Percentiles rank a stretch among this genome's conserved stretches.
phyloP scores from a whole-genome alignment of 495 filamentous ascomycete genomes.

The Stereocaulon alpinum region DNA sequence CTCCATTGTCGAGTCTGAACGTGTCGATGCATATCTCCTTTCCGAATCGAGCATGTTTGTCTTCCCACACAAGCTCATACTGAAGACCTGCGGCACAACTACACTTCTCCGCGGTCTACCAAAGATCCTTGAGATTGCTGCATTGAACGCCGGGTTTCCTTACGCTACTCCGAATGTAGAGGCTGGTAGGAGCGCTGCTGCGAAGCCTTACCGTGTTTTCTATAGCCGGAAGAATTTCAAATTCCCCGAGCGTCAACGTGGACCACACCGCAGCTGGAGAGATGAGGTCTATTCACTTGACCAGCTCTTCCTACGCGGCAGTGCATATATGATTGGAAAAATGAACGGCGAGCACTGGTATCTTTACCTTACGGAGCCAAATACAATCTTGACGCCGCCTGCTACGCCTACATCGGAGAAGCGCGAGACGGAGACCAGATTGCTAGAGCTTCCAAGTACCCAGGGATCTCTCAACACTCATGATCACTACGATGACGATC shows the following conservation, averaged over 20 bases:
- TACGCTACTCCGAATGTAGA: constrained; percentile 38
- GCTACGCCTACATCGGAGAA: constrained; percentile 64
- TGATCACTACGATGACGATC: constrained; percentile 34
- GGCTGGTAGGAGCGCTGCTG: constrained; percentile 54
- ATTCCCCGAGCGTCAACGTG: constrained; percentile 87
- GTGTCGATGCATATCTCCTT: constrained; percentile 93
- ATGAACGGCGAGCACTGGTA: constrained; percentile 99
- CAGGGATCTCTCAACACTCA: constrained; percentile 21
- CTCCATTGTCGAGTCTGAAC: constrained; percentile 86
- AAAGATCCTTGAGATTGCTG: constrained; percentile 83
- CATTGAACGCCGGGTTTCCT: constrained; percentile 77
- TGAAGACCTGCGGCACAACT: constrained; percentile 98
- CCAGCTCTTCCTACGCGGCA: constrained; percentile 78
- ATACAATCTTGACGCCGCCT: constrained; percentile 73
- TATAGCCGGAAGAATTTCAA: constrained; percentile 98
- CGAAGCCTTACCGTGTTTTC: constrained; percentile 90
- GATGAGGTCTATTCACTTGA: constrained; percentile 90
- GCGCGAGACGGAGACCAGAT: constrained; percentile 58
- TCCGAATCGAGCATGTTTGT: constrained; percentile 99
- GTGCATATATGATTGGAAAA: constrained; percentile 98
- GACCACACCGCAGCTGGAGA: constrained; percentile 94
- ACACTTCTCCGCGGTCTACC: constrained; percentile 83
- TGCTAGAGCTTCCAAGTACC: constrained; percentile 41
- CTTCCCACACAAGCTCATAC: constrained; percentile 95
- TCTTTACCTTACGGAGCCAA: constrained; percentile 85